Evolutionary conservation across 331 rosid genomes (phyloP).

Genomic region (Malus hybrid): DNA sequence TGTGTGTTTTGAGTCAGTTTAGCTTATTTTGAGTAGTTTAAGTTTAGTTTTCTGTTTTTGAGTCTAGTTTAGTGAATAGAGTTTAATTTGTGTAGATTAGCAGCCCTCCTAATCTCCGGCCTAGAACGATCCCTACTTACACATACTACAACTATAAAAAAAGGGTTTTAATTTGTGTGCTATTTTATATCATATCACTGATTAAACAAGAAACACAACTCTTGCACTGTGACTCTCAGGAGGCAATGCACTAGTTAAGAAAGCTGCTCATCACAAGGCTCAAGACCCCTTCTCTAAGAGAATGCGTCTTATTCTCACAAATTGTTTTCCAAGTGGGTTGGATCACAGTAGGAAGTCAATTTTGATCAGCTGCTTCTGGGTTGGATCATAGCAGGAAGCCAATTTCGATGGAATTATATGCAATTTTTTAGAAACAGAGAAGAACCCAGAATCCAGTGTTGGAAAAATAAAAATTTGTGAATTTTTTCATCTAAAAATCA

Average conservation of each 20-base stretch:
- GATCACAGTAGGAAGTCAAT: slow-evolving; percentile 58
- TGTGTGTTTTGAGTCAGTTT: too few species aligned
- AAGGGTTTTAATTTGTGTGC: too few species aligned
- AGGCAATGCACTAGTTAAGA: slow-evolving; percentile 60
- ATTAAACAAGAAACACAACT: slow-evolving; percentile 36
- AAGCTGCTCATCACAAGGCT: slow-evolving; percentile 81
- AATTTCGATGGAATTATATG: slow-evolving; percentile 16
- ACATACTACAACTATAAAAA: too few species aligned
- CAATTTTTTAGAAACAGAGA: background rate
- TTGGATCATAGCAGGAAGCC: slow-evolving; percentile 24
- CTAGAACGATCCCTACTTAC: too few species aligned
- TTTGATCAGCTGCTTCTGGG: slow-evolving; percentile 54
- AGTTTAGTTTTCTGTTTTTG: too few species aligned
- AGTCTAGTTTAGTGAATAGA: too few species aligned
- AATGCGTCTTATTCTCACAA: slow-evolving; percentile 70
- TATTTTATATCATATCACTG: too few species aligned
- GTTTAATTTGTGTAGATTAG: too few species aligned
- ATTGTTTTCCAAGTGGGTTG: slow-evolving; percentile 74
- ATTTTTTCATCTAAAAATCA: background rate
- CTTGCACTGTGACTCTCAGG: slow-evolving; percentile 84
- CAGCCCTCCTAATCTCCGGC: too few species aligned
- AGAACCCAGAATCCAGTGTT: background rate
- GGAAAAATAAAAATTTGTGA: background rate
- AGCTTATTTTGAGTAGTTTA: too few species aligned
- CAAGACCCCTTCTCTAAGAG: slow-evolving; percentile 78